Percentiles rank a stretch among this genome's conserved stretches.
Evolutionary conservation across 306 rosid species (phyloP).

Genomic region (Vicia faba): DNA sequence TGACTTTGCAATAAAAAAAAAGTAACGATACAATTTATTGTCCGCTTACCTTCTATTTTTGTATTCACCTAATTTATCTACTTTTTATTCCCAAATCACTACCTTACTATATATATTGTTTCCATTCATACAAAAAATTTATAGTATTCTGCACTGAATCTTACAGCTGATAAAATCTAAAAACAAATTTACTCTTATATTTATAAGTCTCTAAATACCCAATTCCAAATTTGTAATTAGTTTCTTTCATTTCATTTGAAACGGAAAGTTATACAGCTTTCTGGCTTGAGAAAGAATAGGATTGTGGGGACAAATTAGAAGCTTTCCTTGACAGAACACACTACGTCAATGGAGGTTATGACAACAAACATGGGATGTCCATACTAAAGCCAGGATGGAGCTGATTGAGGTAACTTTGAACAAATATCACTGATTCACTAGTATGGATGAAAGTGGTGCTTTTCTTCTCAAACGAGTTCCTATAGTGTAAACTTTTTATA

Average conservation of each 20-base stretch:
- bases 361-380: conserved; percentile 75
- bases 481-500: conserved; percentile 22
- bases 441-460: conserved; percentile 9
- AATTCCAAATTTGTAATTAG: conserved; percentile 17
- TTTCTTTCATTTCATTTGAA: conserved; percentile 25
- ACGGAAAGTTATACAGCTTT: conserved; percentile 13
- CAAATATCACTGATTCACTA: conserved; percentile 1
- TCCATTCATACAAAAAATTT: conserved; percentile 16
- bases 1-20: too few species aligned
- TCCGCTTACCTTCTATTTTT: too few species aligned
- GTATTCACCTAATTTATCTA: too few species aligned
- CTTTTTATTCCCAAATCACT: conserved; percentile 28
- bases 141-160: conserved; percentile 25
- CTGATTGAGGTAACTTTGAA: conserved; percentile 74
- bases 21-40: too few species aligned
- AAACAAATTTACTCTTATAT: conserved; percentile 7
- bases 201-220: neutral
- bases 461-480: conserved; percentile 25
- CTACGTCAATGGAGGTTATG: conserved; percentile 74
- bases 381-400: conserved; percentile 68
- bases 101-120: conserved; percentile 2
- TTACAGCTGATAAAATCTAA: conserved; percentile 23
- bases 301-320: conserved; percentile 77
- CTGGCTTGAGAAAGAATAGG: conserved; percentile 36
- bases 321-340: conserved; percentile 75